phyloP scores from a whole-genome alignment of 352 stramenopile genomes.

The Phytophthora capsici region DNA sequence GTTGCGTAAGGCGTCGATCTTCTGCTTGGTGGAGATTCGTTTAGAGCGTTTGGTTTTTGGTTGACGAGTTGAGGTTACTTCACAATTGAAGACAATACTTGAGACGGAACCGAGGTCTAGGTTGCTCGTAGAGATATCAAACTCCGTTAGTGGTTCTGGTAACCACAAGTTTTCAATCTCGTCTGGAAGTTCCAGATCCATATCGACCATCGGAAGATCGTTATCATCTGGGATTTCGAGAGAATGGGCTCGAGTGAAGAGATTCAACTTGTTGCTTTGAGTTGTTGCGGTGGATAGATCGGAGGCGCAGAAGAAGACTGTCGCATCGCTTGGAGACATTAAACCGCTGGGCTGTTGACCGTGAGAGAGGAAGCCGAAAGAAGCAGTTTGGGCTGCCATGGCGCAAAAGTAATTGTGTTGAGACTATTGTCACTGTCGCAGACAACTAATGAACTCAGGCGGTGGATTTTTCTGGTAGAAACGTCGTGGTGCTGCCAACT shows the following conservation, averaged over 20 bases:
- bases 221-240: slow-evolving; percentile 10
- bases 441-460: no score
- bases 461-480: no score
- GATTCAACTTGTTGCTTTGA: not conserved
- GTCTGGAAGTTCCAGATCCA: not conserved
- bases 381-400: not conserved
- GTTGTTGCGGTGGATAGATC: not conserved
- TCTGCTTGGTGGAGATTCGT: slow-evolving; percentile 9
- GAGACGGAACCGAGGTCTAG: no score
- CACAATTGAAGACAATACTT: no score
- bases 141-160: no score
- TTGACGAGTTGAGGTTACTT: not conserved
- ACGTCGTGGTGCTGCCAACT: no score
- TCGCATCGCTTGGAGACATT: not conserved
- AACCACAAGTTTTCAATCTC: no score
- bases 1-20: slow-evolving; percentile 4
- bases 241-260: slow-evolving; percentile 13
- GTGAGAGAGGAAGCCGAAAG: not conserved
- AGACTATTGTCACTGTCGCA: not conserved
- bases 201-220: not conserved
- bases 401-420: not conserved
- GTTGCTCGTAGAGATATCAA: no score
- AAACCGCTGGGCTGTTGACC: not conserved
- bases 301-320: not conserved
- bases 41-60: not conserved